Evolutionary conservation across 768 basidiomycete species (phyloP).

Genomic region (Suillus decipiens): DNA sequence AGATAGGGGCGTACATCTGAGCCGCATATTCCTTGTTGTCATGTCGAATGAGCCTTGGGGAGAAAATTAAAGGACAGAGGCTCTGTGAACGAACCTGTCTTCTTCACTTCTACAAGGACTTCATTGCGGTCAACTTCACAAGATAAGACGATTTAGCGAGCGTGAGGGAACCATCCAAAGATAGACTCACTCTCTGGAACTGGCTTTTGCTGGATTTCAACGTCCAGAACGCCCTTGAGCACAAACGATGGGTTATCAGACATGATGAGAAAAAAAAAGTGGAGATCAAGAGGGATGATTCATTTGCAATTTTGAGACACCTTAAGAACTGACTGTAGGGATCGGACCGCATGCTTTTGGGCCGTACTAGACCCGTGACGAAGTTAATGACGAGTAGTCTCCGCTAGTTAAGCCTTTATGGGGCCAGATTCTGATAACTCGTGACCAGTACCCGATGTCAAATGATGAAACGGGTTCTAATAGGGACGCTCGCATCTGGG

Average conservation of each 20-base stretch:
- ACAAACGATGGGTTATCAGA: constrained; percentile 81
- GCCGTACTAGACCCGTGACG: not conserved
- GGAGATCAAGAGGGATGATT: constrained; percentile 5
- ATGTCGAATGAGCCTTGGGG: constrained; percentile 14
- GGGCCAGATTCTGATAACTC: not conserved
- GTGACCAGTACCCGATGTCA: not conserved
- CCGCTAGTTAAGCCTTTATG: not conserved
- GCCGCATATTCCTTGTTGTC: constrained; percentile 76
- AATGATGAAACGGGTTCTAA: too few species aligned
- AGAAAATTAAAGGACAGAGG: constrained; percentile 2
- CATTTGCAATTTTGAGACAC: not conserved
- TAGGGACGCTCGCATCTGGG: too few species aligned
- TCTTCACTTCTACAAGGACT: constrained; percentile 88
- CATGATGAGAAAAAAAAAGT: constrained; percentile 41
- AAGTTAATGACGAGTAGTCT: not conserved
- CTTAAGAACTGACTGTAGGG: constrained; percentile 7
- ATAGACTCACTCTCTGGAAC: constrained; percentile 63
- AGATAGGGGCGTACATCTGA: constrained; percentile 62
- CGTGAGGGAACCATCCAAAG: not conserved
- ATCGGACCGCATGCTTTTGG: constrained; percentile 4
- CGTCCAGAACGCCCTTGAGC: constrained; percentile 64
- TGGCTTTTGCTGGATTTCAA: constrained; percentile 72
- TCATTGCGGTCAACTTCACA: constrained; percentile 65
- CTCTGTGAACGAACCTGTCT: constrained; percentile 65
- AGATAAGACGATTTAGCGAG: constrained; percentile 13